Evolutionary conservation across 139 green algal genomes (phyloP).

Genomic region (Chlamydomonas incerta): DNA sequence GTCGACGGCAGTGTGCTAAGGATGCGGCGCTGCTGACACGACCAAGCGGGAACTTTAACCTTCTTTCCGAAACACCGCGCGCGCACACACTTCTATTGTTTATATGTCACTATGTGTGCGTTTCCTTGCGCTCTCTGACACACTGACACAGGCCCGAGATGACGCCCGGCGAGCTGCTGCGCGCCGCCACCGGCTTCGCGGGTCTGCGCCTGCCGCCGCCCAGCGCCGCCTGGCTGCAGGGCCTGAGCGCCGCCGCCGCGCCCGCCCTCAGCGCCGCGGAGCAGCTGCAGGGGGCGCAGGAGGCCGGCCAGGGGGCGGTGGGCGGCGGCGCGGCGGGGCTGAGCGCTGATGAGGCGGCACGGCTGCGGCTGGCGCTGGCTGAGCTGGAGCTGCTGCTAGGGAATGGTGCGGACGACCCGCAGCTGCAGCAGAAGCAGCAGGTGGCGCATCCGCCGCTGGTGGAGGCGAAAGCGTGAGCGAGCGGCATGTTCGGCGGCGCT

Average conservation of each 20-base stretch:
- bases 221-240: background rate
- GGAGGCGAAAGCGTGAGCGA: background rate
- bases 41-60: no score
- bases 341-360: background rate
- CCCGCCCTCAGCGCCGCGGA: background rate
- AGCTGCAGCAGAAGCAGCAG: background rate
- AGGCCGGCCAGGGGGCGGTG: background rate
- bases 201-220: conserved; percentile 11
- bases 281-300: background rate
- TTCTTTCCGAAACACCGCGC: no score
- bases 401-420: background rate
- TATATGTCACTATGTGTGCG: no score
- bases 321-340: background rate
- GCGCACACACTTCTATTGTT: no score
- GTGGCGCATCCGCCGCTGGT: background rate
- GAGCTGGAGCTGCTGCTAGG: conserved; percentile 10
- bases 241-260: background rate
- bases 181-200: background rate
- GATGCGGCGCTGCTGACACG: no score
- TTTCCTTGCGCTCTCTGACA: no score
- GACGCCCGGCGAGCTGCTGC: background rate
- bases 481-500: no score
- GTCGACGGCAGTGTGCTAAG: no score
- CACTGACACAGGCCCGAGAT: no score
- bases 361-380: conserved; percentile 4